phyloP scores from a whole-genome alignment of 805 yeast species.

The Saccharomyces jurei region DNA sequence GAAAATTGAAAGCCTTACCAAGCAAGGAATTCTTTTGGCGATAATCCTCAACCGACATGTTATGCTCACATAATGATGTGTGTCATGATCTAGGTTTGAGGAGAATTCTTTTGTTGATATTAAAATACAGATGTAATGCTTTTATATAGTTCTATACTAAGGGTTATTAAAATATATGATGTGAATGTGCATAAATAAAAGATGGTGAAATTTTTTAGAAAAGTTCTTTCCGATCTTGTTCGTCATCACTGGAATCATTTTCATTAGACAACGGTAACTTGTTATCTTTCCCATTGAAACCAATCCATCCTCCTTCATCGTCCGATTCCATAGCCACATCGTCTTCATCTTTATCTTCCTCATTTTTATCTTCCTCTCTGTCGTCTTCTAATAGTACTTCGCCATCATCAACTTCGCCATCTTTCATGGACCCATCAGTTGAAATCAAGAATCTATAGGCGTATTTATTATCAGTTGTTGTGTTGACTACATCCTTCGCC shows the following conservation, averaged over 20 bases:
- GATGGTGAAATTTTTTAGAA: constrained; percentile 6
- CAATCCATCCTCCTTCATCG: constrained; percentile 34
- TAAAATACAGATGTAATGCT: neutral
- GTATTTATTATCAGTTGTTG: constrained; percentile 47
- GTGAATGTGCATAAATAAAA: neutral
- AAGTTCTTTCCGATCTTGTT: constrained; percentile 24
- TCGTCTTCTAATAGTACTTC: constrained; percentile 30
- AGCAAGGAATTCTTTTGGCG: neutral
- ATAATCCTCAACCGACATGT: neutral
- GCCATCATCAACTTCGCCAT: constrained; percentile 25
- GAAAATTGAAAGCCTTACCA: neutral
- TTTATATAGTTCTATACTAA: constrained; percentile 1
- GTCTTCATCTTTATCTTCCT: constrained; percentile 22
- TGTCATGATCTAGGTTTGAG: neutral
- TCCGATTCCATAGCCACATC: constrained; percentile 18
- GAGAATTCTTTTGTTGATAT: neutral
- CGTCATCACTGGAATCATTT: constrained; percentile 14
- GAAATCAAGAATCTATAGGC: constrained; percentile 44
- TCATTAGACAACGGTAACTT: constrained; percentile 16
- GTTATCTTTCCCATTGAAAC: constrained; percentile 23
- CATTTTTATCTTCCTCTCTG: constrained; percentile 23
- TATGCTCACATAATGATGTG: neutral
- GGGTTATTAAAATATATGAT: neutral
- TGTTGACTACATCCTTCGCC: constrained; percentile 62
- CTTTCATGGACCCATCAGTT: constrained; percentile 22